Percentiles rank a stretch among this genome's conserved stretches.
These are phyloP conservation scores for Mycena venus DNA, from an alignment of 768 basidiomycete genomes.

Conservation along the genomic window DNA sequence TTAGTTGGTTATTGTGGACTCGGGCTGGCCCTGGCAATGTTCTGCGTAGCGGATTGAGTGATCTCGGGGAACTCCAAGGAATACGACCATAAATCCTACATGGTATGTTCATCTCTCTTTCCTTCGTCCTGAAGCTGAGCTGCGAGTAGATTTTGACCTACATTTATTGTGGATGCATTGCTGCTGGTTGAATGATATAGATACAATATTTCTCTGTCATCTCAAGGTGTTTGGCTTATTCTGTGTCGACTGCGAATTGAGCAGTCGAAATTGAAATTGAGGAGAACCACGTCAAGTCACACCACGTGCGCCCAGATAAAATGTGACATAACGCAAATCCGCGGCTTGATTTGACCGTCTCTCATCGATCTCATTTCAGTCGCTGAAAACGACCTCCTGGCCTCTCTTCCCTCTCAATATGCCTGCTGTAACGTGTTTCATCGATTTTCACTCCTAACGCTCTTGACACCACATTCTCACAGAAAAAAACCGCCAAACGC, in stretches of 20 bases:
- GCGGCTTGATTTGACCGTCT: too few relatives aligned
- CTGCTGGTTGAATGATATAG: too few relatives aligned
- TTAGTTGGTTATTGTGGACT: background rate
- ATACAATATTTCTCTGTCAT: too few relatives aligned
- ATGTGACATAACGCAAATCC: too few relatives aligned
- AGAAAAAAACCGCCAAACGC: conserved; percentile 5
- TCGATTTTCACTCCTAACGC: background rate
- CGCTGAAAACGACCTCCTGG: too few relatives aligned
- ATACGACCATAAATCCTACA: background rate
- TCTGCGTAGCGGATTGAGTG: background rate
- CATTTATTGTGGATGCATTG: background rate
- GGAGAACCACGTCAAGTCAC: too few relatives aligned
- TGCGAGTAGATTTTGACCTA: background rate
- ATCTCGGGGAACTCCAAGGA: background rate
- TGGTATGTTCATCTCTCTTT: background rate
- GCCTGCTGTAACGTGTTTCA: background rate
- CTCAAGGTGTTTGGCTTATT: too few relatives aligned
- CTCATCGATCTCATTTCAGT: too few relatives aligned
- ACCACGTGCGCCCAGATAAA: too few relatives aligned
- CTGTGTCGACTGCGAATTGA: too few relatives aligned
- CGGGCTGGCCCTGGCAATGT: background rate
- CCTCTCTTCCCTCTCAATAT: background rate
- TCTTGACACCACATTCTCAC: background rate
- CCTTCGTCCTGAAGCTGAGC: background rate
- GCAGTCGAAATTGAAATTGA: too few relatives aligned